Base-by-base conservation (phyloP, 164 flowering plant species). In the Dillenia turbinata region DNA sequence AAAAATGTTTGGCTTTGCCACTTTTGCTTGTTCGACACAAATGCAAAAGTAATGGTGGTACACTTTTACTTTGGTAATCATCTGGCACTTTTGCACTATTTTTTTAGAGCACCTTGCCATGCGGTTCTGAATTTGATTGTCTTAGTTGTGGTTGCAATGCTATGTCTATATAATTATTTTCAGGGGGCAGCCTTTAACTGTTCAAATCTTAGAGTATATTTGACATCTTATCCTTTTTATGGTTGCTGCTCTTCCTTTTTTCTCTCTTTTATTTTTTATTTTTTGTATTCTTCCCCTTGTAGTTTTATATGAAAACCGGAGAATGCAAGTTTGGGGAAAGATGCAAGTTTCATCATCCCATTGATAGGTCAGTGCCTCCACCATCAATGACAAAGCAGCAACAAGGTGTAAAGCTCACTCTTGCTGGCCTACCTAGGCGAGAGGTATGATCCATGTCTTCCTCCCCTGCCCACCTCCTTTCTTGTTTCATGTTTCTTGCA, bases 271-370 rank as follows among this genome's bases (percentile, higher is more conserved):
- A 24, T 44, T 45, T 5, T 9, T 14, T n/a, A 40, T 10, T 33
- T 50, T 17, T 57, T 10, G 63, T 26, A 53, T 16, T 10, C 10
- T 60, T 40, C 48, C 33, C 9, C 19, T 24, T 69, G 60, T 64
- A 93, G 98, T 85, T 52, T 73, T 93, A 87, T 56, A 90, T 93
- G 97, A 94, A 86, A 81, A 89, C 85, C 19, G 99, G 99, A 52
- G 83, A 55, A 40, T 94, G 99, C 78, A 89, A 81, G 74, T 91
- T 84, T 74, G 94, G 88, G 19, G 92, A 84, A 66, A 79, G 71
- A 68, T 94, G 99, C 81, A 88, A 73, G 74, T 94, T 78, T 70
- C 90, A 94, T 78, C 99, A 94, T 71, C 99, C 99, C 16, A 44
- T 85, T 53, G 90, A 89, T 76, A 77, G 93, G 1, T 63, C 86